Evolutionary conservation across 768 basidiomycete genomes (phyloP).

Genomic region (Boletus sp.): DNA sequence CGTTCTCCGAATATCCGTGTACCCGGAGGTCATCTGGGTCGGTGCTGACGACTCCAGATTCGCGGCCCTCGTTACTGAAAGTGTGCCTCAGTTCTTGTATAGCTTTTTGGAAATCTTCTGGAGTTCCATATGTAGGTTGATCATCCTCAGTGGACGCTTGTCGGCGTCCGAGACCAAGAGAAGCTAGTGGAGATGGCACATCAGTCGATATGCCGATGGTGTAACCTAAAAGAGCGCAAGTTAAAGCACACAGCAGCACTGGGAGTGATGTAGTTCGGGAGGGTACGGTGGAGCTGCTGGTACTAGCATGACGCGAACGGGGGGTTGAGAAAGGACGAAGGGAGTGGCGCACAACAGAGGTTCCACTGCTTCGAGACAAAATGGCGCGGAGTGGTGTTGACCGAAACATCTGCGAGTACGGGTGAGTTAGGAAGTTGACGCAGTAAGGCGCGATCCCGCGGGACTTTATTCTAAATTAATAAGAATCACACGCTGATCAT

Average conservation of each 20-base stretch:
- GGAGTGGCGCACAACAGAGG: background rate
- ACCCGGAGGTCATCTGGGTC: conserved; percentile 47
- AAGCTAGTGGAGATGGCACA: conserved; percentile 2
- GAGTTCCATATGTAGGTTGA: conserved; percentile 45
- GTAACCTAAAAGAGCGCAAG: conserved; percentile 20
- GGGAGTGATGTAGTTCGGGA: conserved; percentile 3
- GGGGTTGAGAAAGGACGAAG: background rate
- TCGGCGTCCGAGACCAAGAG: conserved; percentile 4
- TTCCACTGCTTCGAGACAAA: background rate
- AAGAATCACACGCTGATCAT: background rate
- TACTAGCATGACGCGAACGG: conserved; percentile 10
- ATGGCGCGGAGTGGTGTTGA: conserved; percentile 4
- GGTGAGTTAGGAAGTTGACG: background rate
- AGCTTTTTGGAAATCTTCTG: conserved; percentile 49
- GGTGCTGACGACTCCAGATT: conserved; percentile 39
- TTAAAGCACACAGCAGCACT: conserved; percentile 16
- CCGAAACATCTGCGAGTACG: conserved; percentile 11
- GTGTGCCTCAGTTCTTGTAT: conserved; percentile 45
- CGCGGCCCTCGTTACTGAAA: conserved; percentile 25
- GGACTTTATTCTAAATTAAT: background rate
- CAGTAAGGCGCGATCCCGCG: background rate
- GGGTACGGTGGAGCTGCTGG: background rate
- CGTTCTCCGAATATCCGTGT: conserved; percentile 55
- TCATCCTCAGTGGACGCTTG: background rate
- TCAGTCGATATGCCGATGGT: conserved; percentile 13